Evolutionary conservation across 768 basidiomycete genomes (phyloP).

Genomic region (Tulasnella calospora): DNA sequence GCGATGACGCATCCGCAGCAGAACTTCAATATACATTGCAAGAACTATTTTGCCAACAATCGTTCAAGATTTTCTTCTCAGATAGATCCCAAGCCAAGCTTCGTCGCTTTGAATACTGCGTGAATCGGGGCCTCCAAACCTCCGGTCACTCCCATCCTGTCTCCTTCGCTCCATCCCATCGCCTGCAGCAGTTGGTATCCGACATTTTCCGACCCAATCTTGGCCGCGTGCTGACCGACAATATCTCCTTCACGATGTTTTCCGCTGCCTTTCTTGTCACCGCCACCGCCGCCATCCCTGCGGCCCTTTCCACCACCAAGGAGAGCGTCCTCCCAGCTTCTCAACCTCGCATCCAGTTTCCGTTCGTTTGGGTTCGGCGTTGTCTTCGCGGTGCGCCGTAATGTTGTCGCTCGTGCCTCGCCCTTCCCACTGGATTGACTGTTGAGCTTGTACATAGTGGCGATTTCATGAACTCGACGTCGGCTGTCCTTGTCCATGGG

Average conservation of each 20-base stretch:
- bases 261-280: constrained; percentile 29
- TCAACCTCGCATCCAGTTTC: constrained; percentile 48
- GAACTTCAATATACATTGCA: neutral
- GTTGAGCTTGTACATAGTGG: constrained; percentile 70
- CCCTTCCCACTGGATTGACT: constrained; percentile 69
- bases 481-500: constrained; percentile 71
- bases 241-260: constrained; percentile 74
- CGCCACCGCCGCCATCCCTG: constrained; percentile 34
- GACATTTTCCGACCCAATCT: constrained; percentile 70
- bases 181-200: constrained; percentile 81
- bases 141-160: constrained; percentile 58
- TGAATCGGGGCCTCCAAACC: constrained; percentile 73
- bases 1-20: neutral
- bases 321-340: constrained; percentile 36
- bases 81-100: constrained; percentile 72
- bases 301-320: constrained; percentile 36
- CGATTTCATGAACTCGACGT: constrained; percentile 73
- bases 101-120: constrained; percentile 81
- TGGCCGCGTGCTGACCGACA: constrained; percentile 80
- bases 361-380: constrained; percentile 54
- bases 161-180: constrained; percentile 91
- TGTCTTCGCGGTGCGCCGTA: constrained; percentile 62
- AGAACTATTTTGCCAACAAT: neutral
- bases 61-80: neutral
- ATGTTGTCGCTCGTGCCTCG: constrained; percentile 64